These are phyloP conservation scores for Metschnikowia amazonensis DNA, from an alignment of 805 yeast species.

Conservation along the genomic window DNA sequence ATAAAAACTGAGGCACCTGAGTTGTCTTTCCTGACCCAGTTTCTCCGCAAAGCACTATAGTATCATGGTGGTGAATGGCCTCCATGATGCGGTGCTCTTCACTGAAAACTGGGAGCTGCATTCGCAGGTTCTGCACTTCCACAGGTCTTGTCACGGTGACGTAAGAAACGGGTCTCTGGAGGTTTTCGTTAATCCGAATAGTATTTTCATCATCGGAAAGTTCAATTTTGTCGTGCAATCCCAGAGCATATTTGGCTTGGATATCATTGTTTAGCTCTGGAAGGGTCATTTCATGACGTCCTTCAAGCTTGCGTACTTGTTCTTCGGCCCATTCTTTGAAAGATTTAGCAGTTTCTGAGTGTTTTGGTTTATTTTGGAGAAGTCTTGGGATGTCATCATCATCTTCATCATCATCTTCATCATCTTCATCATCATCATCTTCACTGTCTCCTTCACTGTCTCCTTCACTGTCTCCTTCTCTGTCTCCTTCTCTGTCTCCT, in stretches of 20 bases:
- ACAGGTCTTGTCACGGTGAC: slow-evolving; percentile 65
- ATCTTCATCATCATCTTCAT: slow-evolving; percentile 25
- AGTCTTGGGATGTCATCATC: slow-evolving; percentile 32
- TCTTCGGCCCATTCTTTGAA: slow-evolving; percentile 89
- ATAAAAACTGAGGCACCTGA: slow-evolving; percentile 93
- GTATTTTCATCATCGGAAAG: slow-evolving; percentile 54
- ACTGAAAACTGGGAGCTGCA: slow-evolving; percentile 79
- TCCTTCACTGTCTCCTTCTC: slow-evolving; percentile 21
- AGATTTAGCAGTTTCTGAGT: slow-evolving; percentile 43
- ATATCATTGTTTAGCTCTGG: slow-evolving; percentile 47
- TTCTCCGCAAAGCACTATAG: slow-evolving; percentile 91
- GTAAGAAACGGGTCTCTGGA: slow-evolving; percentile 57
- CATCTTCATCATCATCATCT: slow-evolving; percentile 18
- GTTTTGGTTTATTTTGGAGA: slow-evolving; percentile 41
- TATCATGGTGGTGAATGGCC: slow-evolving; percentile 87
- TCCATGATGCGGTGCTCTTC: slow-evolving; percentile 96
- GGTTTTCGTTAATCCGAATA: slow-evolving; percentile 53
- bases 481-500: slow-evolving; percentile 3
- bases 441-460: slow-evolving; percentile 32
- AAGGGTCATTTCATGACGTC: slow-evolving; percentile 42
- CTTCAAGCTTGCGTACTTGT: slow-evolving; percentile 62
- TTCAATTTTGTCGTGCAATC: slow-evolving; percentile 53
- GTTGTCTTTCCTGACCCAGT: slow-evolving; percentile 99
- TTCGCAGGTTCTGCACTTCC: slow-evolving; percentile 63
- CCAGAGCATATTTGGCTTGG: slow-evolving; percentile 53